Evolutionary conservation across 1,284 basidiomycete genomes (phyloP), one percentile per base, ranked within the genome.

Genomic region (Lentinus polychrous): DNA sequence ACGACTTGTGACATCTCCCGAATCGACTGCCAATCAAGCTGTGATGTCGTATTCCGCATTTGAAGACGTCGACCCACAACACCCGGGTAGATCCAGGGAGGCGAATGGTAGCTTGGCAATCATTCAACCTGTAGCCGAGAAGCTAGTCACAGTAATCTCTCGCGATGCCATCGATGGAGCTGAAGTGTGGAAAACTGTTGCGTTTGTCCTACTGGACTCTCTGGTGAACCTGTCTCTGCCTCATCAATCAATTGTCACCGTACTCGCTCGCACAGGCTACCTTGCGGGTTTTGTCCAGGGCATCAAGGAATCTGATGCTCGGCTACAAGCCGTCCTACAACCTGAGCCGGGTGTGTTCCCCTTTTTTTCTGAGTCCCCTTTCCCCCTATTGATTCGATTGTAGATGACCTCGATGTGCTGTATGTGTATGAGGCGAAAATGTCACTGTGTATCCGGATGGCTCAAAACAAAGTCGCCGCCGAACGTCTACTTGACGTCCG

Each of bases 371-470:
- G 23, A 18, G 10, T n/a, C 11, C n/a, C n/a, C n/a, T n/a, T 22
- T 20, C 33, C 33, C n/a, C 15, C 8, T 38, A 38, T 22, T 40
- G 12, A 18, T 46, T 35, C 31, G 10, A 3, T 50, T 45, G 0
- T 53, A 94, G 91, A 91, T 59, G 89, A 92, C 53, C 70, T 99
- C 17, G 95, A 97, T 60, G 77, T 91, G 0, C 74, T 95, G 41
- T 98, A 96, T 67, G 91, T 98, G 12, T 98, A 95, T 60, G 95
- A 98, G 65, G 81, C 94, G 12, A 94, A 94, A 67, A 84, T 96
- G 76, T 87, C 91, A 0, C 74, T 96, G 55, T 81, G 98, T 49
- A 80, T 87, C 23, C 80, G 91, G 24, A 80, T 97, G 67, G 83
- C 91, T 0, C 84, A 92, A 59, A 87, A 81, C 0, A 74, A 88